phyloP scores from a whole-genome alignment of 805 yeast species.

The Pichia nanzhaoensis region DNA sequence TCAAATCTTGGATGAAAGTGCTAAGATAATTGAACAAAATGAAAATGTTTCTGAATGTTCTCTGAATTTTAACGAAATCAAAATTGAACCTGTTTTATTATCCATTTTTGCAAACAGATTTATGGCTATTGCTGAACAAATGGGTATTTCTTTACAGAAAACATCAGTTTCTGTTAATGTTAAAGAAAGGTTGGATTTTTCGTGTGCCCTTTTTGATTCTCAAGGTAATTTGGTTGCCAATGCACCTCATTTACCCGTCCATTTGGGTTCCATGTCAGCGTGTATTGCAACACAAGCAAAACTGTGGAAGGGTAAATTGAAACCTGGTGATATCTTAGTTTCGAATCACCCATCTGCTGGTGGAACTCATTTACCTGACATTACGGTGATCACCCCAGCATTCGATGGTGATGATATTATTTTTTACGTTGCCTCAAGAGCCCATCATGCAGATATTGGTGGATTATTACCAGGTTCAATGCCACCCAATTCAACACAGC shows the following conservation, averaged over 20 bases:
- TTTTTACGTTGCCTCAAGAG: slow-evolving; percentile 89
- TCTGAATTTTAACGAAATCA: slow-evolving; percentile 13
- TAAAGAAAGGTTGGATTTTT: slow-evolving; percentile 75
- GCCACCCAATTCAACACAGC: slow-evolving; percentile 84
- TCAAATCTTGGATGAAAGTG: slow-evolving; percentile 3
- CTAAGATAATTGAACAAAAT: slow-evolving; percentile 12
- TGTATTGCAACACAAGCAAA: slow-evolving; percentile 63
- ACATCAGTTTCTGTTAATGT: slow-evolving; percentile 80
- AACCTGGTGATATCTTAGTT: slow-evolving; percentile 68
- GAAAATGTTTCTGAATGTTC: neutral
- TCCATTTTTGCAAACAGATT: slow-evolving; percentile 79
- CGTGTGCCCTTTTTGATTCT: slow-evolving; percentile 76
- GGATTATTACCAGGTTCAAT: slow-evolving; percentile 88
- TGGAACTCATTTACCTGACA: slow-evolving; percentile 87
- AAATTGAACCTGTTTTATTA: slow-evolving; percentile 61
- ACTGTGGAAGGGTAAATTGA: slow-evolving; percentile 56
- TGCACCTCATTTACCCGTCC: slow-evolving; percentile 87
- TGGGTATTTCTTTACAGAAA: slow-evolving; percentile 75
- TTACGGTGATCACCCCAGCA: slow-evolving; percentile 89
- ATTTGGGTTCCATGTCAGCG: slow-evolving; percentile 79
- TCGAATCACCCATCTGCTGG: slow-evolving; percentile 80
- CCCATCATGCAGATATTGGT: slow-evolving; percentile 96
- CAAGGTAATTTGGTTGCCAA: slow-evolving; percentile 78
- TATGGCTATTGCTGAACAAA: slow-evolving; percentile 88
- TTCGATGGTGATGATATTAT: slow-evolving; percentile 55